phyloP scores from a whole-genome alignment of 257 asterid species.

The Scutellaria minor region DNA sequence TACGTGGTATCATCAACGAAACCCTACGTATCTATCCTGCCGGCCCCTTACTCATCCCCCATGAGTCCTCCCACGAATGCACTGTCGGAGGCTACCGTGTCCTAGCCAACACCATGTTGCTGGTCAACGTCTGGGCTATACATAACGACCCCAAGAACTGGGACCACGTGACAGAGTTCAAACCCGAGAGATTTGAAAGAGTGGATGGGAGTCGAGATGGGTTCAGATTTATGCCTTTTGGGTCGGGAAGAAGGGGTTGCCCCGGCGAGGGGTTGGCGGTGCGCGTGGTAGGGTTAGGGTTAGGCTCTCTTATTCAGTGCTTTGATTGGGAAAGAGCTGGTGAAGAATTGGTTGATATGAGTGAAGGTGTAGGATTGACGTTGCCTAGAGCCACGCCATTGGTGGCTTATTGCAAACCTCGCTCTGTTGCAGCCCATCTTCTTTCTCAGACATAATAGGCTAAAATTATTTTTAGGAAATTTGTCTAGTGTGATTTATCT shows the following conservation, averaged over 20 bases:
- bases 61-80: conserved; percentile 40
- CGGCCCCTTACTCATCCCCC: conserved; percentile 45
- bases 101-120: conserved; percentile 35
- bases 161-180: conserved; percentile 37
- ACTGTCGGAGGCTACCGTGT: conserved; percentile 31
- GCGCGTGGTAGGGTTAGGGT: conserved; percentile 33
- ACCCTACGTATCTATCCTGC: conserved; percentile 44
- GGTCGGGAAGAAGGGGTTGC: conserved; percentile 47
- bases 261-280: conserved; percentile 37
- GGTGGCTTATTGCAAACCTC: conserved; percentile 36
- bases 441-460: background rate
- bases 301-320: conserved; percentile 41
- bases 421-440: background rate
- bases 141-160: conserved; percentile 37
- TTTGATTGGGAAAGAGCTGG: conserved; percentile 49
- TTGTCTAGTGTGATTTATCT: too few relatives aligned
- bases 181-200: conserved; percentile 42
- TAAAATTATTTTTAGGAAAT: too few relatives aligned
- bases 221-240: conserved; percentile 39
- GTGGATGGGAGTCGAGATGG: conserved; percentile 16
- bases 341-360: conserved; percentile 22
- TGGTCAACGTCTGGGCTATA: conserved; percentile 49
- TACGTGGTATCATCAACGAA: conserved; percentile 45
- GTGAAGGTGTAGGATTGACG: conserved; percentile 30
- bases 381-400: conserved; percentile 39